Percentiles rank a stretch among this genome's conserved stretches.
phyloP scores from a whole-genome alignment of 129 eudicot species.

The Lactuca sativa region DNA sequence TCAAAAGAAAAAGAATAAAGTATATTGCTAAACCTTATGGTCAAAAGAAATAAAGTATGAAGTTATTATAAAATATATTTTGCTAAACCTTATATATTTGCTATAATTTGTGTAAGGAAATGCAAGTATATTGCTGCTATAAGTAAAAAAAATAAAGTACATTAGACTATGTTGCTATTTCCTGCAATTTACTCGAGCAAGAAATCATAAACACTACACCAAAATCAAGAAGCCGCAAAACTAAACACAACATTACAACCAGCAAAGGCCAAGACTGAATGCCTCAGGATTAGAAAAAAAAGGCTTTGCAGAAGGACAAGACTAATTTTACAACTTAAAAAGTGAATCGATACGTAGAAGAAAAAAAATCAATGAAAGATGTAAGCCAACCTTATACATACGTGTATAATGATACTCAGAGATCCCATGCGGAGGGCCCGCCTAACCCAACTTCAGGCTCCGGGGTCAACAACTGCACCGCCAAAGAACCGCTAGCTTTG shows the following conservation, averaged over 20 bases:
- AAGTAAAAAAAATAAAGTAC: no score
- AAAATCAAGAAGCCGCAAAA: background rate
- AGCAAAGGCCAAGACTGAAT: background rate
- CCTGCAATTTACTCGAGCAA: no score
- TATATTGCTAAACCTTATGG: no score
- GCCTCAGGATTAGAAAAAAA: background rate
- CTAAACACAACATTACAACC: background rate
- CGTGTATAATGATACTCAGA: background rate
- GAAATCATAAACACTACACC: background rate
- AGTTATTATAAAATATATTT: no score
- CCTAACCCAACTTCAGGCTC: constrained; percentile 77
- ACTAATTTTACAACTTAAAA: constrained; percentile 6
- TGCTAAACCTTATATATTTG: no score
- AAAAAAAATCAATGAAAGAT: background rate
- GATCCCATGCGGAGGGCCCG: constrained; percentile 75
- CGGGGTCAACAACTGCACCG: constrained; percentile 40
- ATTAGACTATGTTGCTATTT: no score
- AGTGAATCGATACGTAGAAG: background rate
- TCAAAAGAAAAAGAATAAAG: no score
- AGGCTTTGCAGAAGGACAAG: constrained; percentile 14
- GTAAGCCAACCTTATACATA: constrained; percentile 11
- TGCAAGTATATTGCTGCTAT: no score
- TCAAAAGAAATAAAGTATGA: no score
- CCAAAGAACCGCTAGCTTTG: constrained; percentile 34
- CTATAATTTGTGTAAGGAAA: no score